Conservation (phyloP, 192 early-diverging fungal genomes). For the Helicostylum pulchrum region DNA sequence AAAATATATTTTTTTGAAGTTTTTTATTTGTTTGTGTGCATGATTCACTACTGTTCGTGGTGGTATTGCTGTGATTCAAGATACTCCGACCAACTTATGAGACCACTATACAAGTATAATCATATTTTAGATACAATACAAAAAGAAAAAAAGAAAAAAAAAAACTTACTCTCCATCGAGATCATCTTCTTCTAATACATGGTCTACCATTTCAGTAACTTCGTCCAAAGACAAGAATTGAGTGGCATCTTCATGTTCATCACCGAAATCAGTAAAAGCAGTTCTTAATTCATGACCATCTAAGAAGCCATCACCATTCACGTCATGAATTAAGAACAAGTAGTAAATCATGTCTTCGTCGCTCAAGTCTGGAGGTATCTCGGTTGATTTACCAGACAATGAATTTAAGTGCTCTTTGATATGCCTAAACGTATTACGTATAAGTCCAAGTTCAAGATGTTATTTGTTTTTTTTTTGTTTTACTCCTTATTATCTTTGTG, state of each 20-base stretch:
- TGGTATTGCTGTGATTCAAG: slow-evolving; percentile 51
- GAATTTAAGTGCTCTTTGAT: slow-evolving; percentile 54
- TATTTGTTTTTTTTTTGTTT: neutral
- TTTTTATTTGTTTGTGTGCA: neutral
- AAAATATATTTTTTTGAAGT: too few relatives aligned
- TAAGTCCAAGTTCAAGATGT: neutral
- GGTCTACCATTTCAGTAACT: slow-evolving; percentile 66
- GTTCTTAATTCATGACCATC: slow-evolving; percentile 76
- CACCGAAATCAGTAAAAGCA: slow-evolving; percentile 49
- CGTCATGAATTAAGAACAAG: slow-evolving; percentile 71
- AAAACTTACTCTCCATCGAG: slow-evolving; percentile 63
- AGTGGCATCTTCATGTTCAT: slow-evolving; percentile 26
- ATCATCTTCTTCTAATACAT: slow-evolving; percentile 74
- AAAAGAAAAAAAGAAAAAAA: neutral
- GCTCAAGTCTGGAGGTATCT: neutral
- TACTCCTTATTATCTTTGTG: slow-evolving; percentile 32
- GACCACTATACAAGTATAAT: slow-evolving; percentile 36
- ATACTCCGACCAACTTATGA: slow-evolving; percentile 59
- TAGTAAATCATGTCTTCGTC: slow-evolving; percentile 64
- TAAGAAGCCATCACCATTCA: slow-evolving; percentile 66
- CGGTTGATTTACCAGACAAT: neutral
- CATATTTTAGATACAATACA: neutral
- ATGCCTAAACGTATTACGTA: slow-evolving; percentile 48
- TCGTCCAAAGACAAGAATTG: slow-evolving; percentile 41
- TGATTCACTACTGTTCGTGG: slow-evolving; percentile 23